phyloP scores from a whole-genome alignment of 352 stramenopile genomes.

The Phytopythium sindhum region DNA sequence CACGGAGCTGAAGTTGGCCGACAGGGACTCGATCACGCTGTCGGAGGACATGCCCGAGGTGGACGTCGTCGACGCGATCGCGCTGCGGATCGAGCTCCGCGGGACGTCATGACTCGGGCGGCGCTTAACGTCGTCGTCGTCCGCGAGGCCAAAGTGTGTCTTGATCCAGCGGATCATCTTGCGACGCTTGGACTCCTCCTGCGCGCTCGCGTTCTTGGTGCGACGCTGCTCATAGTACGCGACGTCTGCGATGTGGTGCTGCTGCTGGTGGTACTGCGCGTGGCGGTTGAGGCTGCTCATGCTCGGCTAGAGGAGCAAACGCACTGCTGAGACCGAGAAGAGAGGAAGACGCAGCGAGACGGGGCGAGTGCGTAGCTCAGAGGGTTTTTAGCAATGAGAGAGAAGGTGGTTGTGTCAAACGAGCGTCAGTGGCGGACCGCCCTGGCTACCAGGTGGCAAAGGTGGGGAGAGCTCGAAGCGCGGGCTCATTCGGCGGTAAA shows the following conservation, averaged over 20 bases:
- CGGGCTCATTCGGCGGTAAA: neutral
- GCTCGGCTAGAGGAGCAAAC: neutral
- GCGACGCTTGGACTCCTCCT: constrained; percentile 50
- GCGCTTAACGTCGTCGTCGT: neutral
- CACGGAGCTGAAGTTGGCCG: neutral
- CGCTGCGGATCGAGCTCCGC: neutral
- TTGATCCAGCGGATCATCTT: constrained; percentile 65
- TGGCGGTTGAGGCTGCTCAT: constrained; percentile 1
- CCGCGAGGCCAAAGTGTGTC: constrained; percentile 21
- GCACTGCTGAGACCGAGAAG: neutral
- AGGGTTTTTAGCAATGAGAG: neutral
- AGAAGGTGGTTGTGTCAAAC: neutral
- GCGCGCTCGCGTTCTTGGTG: constrained; percentile 22
- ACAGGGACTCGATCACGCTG: neutral
- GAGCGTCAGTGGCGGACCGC: neutral
- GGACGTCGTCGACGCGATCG: neutral
- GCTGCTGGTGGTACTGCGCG: constrained; percentile 2
- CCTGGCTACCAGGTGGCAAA: neutral
- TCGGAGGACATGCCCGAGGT: neutral
- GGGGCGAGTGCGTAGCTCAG: neutral
- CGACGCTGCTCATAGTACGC: constrained; percentile 38
- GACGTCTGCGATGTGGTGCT: constrained; percentile 7
- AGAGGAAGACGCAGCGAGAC: neutral
- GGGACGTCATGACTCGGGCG: neutral
- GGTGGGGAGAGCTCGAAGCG: neutral